These are phyloP conservation scores for Penicillium italicum DNA, from an alignment of 2,329 filamentous ascomycete genomes.

Conservation along the genomic window DNA sequence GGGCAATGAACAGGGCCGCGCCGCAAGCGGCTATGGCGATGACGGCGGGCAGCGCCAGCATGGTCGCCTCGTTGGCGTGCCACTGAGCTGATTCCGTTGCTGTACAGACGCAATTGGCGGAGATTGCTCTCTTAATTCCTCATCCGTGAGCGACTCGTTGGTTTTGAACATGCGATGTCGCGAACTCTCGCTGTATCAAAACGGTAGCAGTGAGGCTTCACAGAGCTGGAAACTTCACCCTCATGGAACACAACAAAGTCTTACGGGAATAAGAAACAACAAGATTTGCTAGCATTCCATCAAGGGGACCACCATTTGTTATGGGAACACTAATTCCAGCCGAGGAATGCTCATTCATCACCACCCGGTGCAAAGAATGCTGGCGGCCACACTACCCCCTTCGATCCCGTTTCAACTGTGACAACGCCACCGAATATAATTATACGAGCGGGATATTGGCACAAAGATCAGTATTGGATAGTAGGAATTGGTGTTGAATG, in stretches of 20 bases:
- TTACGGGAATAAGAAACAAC: slow-evolving; percentile 7
- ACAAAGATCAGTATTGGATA: neutral
- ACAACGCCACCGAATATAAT: neutral
- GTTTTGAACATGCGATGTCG: neutral
- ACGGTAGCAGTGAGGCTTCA: slow-evolving; percentile 1
- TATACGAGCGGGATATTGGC: neutral
- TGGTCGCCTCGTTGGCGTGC: slow-evolving; percentile 20
- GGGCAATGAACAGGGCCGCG: slow-evolving; percentile 34
- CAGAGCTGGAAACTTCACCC: neutral
- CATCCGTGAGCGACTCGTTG: slow-evolving; percentile 8
- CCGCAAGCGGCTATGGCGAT: slow-evolving; percentile 37
- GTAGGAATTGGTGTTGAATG: slow-evolving; percentile 7
- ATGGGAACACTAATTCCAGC: slow-evolving; percentile 23
- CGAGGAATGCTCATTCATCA: slow-evolving; percentile 34
- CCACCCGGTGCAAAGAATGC: slow-evolving; percentile 31
- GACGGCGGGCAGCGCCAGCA: slow-evolving; percentile 33
- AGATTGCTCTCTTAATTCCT: neutral
- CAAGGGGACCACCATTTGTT: slow-evolving; percentile 28
- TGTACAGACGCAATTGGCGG: neutral
- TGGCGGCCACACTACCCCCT: slow-evolving; percentile 20
- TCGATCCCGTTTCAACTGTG: neutral
- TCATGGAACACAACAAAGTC: slow-evolving; percentile 2
- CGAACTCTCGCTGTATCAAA: neutral
- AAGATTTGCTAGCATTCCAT: slow-evolving; percentile 9
- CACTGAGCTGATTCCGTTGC: neutral